Evolutionary conservation across 805 yeast genomes (phyloP).

Genomic region (Metschnikowia koreensis): DNA sequence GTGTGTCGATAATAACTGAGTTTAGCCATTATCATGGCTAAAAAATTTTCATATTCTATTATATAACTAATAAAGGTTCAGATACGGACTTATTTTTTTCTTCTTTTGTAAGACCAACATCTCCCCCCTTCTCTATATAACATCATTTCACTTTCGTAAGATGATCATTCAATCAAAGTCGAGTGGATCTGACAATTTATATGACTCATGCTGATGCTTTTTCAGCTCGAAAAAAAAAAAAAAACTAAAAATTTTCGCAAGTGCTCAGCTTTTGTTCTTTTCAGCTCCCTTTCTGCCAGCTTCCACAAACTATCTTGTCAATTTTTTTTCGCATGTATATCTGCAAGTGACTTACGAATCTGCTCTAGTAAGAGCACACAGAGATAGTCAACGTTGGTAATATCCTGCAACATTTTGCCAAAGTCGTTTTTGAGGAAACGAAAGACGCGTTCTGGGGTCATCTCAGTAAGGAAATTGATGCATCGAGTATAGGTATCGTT

Average conservation of each 20-base stretch:
- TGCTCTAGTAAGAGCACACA: conserved; percentile 8
- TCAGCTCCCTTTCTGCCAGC: not conserved
- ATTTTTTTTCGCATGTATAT: not conserved
- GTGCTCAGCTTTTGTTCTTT: not conserved
- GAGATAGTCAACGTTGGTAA: conserved; percentile 1
- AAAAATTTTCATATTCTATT: too few species aligned
- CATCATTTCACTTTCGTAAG: too few species aligned
- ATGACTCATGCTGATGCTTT: too few species aligned
- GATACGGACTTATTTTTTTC: too few species aligned
- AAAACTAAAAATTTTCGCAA: not conserved
- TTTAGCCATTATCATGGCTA: too few species aligned
- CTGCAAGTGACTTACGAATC: not conserved
- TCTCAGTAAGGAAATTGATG: conserved; percentile 7
- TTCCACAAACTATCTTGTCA: not conserved
- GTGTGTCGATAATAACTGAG: too few species aligned
- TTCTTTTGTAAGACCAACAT: too few species aligned
- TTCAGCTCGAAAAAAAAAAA: too few species aligned
- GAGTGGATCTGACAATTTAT: too few species aligned
- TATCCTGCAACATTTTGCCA: conserved; percentile 4
- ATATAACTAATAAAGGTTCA: too few species aligned
- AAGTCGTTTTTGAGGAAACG: conserved; percentile 10
- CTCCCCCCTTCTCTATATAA: too few species aligned
- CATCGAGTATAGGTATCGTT: conserved; percentile 4
- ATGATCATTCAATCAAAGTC: too few species aligned
- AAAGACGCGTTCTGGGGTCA: conserved; percentile 9